A percentile compares a stretch with the other conserved stretches of the same genome.
Evolutionary conservation across 352 stramenopile genomes (phyloP).

Genomic region (Phytophthora sansomeana): DNA sequence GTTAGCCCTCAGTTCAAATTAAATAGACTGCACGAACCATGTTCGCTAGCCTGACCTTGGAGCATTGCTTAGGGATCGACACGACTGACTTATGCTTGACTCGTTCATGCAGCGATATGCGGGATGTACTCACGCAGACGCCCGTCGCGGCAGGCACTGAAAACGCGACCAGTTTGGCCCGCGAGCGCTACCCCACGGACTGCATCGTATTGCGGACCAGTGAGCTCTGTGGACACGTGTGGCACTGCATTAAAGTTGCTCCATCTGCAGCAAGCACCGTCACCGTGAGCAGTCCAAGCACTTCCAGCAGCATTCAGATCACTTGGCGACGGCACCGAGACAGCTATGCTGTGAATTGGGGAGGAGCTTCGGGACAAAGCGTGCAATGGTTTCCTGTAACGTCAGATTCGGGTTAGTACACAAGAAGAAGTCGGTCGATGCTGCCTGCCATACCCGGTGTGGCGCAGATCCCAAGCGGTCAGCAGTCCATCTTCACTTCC

Average conservation of each 20-base stretch:
- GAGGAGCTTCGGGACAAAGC: constrained; percentile 63
- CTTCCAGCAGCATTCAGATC: constrained; percentile 15
- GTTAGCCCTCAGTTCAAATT: constrained; percentile 31
- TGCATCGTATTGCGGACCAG: constrained; percentile 72
- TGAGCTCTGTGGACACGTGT: constrained; percentile 53
- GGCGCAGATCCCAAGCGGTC: constrained; percentile 67
- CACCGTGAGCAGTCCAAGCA: constrained; percentile 67
- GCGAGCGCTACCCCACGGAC: constrained; percentile 60
- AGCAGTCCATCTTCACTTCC: constrained; percentile 72
- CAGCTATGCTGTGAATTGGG: constrained; percentile 56
- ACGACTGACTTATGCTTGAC: constrained; percentile 1
- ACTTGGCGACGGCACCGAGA: constrained; percentile 19
- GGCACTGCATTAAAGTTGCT: constrained; percentile 31
- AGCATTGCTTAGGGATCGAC: neutral
- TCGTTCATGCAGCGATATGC: constrained; percentile 39
- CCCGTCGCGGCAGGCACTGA: constrained; percentile 72
- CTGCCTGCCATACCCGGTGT: constrained; percentile 43
- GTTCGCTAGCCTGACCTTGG: constrained; percentile 1
- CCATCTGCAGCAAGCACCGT: constrained; percentile 69
- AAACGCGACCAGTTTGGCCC: constrained; percentile 47
- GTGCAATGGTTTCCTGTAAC: constrained; percentile 50
- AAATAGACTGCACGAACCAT: constrained; percentile 38
- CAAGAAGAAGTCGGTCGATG: neutral
- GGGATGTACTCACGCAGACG: constrained; percentile 72
- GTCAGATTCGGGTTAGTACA: constrained; percentile 5